phyloP scores from a whole-genome alignment of 1,284 basidiomycete species.

The Dichomitus squalens region DNA sequence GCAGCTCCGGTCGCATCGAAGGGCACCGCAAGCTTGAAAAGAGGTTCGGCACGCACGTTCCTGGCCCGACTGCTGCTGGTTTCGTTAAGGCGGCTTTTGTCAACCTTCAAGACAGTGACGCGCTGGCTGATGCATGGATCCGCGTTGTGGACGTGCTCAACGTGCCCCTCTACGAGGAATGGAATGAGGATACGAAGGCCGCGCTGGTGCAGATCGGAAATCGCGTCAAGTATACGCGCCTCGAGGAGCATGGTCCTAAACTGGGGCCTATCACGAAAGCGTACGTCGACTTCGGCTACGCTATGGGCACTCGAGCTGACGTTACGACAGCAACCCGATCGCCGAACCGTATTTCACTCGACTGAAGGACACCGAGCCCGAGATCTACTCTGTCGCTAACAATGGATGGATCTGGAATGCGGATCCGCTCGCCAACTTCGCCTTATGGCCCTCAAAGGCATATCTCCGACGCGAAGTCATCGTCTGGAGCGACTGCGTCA shows the following conservation, averaged over 20 bases:
- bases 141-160: slow-evolving; percentile 85
- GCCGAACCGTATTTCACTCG: slow-evolving; percentile 92
- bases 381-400: slow-evolving; percentile 85
- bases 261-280: slow-evolving; percentile 78
- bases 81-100: slow-evolving; percentile 73
- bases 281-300: slow-evolving; percentile 46
- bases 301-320: background rate
- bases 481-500: slow-evolving; percentile 97
- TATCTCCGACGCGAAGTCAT: slow-evolving; percentile 97
- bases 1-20: slow-evolving; percentile 53
- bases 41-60: slow-evolving; percentile 69
- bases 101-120: slow-evolving; percentile 46
- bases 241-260: slow-evolving; percentile 84
- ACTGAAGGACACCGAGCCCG: slow-evolving; percentile 65
- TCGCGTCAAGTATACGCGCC: slow-evolving; percentile 77
- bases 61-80: slow-evolving; percentile 63
- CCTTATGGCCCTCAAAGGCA: slow-evolving; percentile 92
- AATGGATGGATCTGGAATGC: slow-evolving; percentile 99
- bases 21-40: slow-evolving; percentile 63
- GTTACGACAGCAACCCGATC: slow-evolving; percentile 65
- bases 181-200: slow-evolving; percentile 78
- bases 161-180: slow-evolving; percentile 84
- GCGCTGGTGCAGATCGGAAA: slow-evolving; percentile 78
- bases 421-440: slow-evolving; percentile 94
- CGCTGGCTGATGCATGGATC: slow-evolving; percentile 72